Evolutionary conservation across 2,329 filamentous ascomycete species (phyloP), one percentile per base, ranked within the genome.

Genomic region (Lachnum nothofagi): DNA sequence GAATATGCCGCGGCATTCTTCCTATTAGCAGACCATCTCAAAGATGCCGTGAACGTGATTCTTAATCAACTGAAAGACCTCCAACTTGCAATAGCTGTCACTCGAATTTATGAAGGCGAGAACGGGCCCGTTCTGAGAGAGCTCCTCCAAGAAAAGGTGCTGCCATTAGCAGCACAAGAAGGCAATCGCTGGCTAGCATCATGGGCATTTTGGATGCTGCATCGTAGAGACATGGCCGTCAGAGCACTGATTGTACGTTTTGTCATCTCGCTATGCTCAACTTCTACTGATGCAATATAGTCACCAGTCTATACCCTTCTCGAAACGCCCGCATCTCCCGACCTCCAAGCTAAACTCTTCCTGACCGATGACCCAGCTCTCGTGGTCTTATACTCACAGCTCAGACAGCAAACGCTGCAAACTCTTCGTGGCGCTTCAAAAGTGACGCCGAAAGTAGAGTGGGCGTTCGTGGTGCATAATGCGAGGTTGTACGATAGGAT

Each of bases 1-100:
- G 89, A 88, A 68, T 98, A 98, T 63, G 91, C 93, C 3, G 93
- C 91, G 1, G 87, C 93, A 0, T 98, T 97, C 70, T 98, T 98
- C 72, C 74, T 98, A 5, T 76, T 98, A 1, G 94, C 88, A 2
- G 90, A 91, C 57, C 85, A 86, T 61, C 73, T 95, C 0, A 81
- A 85, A 46, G 90, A 95, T 65, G 91, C 93, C 0, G 85, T 93
- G 44, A 86, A 86, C 55, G 83, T 98, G 16, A 88, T 94, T 55
- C 73, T 91, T 12, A 90, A 88, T 53, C 91, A 96, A 63, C 75
- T 97, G 31, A 83, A 87, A 50, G 94, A 98, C 64, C 70, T 93
- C 19, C 90, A 96, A 64, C 80, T 98, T 25, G 93, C 91, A 2
- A 85, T 98, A 52, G 85, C 91, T 6, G 84, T 98, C 16, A 80